Evolutionary conservation across 2,329 filamentous ascomycete genomes (phyloP).

Genomic region (Xylaria sp.): DNA sequence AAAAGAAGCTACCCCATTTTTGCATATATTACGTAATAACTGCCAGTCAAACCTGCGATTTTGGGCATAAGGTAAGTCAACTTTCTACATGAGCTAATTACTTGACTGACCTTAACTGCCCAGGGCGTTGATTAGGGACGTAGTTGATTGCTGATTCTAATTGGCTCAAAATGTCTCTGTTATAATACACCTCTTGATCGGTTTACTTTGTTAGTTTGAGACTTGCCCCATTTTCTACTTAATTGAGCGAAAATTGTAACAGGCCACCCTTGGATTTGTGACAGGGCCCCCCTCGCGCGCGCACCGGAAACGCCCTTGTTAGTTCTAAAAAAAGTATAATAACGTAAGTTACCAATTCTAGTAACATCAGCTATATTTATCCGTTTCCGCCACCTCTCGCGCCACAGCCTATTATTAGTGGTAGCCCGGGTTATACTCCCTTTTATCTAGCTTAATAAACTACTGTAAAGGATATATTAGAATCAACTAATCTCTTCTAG

Average conservation of each 20-base stretch:
- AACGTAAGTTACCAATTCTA: slow-evolving; percentile 1
- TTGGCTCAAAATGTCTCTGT: not conserved
- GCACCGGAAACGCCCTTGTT: no score
- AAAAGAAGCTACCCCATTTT: not conserved
- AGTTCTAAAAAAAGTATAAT: no score
- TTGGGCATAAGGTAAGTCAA: not conserved
- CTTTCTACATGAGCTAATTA: not conserved
- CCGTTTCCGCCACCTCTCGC: slow-evolving; percentile 2
- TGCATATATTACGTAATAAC: slow-evolving; percentile 1
- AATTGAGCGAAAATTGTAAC: not conserved
- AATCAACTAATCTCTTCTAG: slow-evolving; percentile 2
- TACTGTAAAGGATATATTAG: slow-evolving; percentile 4
- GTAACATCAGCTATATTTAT: slow-evolving; percentile 4
- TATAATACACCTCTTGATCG: not conserved
- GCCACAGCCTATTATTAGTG: slow-evolving; percentile 4
- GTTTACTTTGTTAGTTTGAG: not conserved
- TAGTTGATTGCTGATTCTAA: not conserved
- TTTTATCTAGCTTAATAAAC: slow-evolving; percentile 1
- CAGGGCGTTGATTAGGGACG: not conserved
- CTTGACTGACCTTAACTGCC: not conserved
- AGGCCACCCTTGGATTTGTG: no score
- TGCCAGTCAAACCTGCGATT: not conserved
- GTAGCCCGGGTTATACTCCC: not conserved
- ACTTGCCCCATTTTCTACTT: not conserved
- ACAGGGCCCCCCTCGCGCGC: no score